phyloP scores from a whole-genome alignment of 2,329 filamentous ascomycete genomes.

The Sporothrix luriei region DNA sequence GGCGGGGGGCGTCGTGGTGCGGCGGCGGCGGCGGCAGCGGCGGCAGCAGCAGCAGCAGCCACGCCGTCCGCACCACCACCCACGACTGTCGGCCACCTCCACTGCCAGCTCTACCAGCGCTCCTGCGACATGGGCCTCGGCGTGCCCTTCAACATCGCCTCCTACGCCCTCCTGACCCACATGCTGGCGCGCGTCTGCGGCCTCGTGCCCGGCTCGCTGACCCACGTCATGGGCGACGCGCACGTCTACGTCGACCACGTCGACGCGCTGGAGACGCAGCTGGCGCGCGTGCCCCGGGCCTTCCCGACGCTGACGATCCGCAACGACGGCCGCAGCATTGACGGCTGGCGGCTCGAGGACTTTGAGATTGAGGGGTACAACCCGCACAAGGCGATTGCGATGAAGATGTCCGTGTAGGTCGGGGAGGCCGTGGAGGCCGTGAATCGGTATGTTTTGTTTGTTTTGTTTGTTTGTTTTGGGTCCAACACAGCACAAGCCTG shows the following conservation, averaged over 20 bases:
- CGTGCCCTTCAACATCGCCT: constrained; percentile 96
- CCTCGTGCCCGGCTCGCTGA: constrained; percentile 80
- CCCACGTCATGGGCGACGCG: constrained; percentile 97
- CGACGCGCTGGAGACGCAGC: constrained; percentile 78
- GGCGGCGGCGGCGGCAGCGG: too few species aligned
- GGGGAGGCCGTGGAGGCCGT: background rate
- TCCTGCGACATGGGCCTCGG: constrained; percentile 97
- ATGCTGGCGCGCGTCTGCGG: constrained; percentile 90
- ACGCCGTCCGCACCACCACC: background rate
- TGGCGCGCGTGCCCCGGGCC: constrained; percentile 74
- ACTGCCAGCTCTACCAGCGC: constrained; percentile 90
- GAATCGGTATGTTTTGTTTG: background rate
- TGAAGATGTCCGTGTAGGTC: constrained; percentile 95
- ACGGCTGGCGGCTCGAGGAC: constrained; percentile 87
- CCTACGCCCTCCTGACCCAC: constrained; percentile 89
- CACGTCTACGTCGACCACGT: constrained; percentile 94
- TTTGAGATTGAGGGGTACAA: constrained; percentile 87
- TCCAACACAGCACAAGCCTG: constrained; percentile 16
- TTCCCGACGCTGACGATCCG: constrained; percentile 81
- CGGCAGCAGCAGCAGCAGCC: too few species aligned
- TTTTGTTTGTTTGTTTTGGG: background rate
- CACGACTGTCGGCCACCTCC: constrained; percentile 67
- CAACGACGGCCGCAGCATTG: constrained; percentile 70
- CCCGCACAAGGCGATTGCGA: constrained; percentile 86
- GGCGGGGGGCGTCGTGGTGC: too few species aligned